Evolutionary conservation across 345 rosid genomes (phyloP).

Genomic region (Dipteronia dyeriana): DNA sequence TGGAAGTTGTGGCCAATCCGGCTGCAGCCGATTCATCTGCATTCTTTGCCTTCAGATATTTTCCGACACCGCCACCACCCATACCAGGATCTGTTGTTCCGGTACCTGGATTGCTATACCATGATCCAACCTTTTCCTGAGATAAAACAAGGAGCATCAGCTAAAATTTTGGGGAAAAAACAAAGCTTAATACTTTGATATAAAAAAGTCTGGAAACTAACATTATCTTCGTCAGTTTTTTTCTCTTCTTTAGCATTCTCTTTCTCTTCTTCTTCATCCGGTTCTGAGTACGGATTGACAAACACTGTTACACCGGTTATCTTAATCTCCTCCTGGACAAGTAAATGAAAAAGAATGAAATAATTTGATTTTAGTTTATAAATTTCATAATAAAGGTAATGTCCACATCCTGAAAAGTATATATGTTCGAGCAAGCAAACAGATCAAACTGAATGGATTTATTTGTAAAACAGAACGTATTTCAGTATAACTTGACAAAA

Average conservation of each 20-base stretch:
- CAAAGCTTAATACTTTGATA: neutral
- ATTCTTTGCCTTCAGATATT: slow-evolving; percentile 70
- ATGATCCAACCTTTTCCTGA: slow-evolving; percentile 85
- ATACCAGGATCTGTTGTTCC: slow-evolving; percentile 51
- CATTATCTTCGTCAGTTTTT: slow-evolving; percentile 61
- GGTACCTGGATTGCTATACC: slow-evolving; percentile 90
- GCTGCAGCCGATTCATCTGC: slow-evolving; percentile 35
- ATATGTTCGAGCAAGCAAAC: slow-evolving; percentile 9
- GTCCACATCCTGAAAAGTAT: neutral
- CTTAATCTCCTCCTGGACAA: slow-evolving; percentile 84
- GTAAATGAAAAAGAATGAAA: slow-evolving; percentile 7
- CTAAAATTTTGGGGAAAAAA: neutral
- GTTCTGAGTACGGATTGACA: slow-evolving; percentile 84
- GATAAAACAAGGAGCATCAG: slow-evolving; percentile 15
- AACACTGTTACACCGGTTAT: slow-evolving; percentile 68
- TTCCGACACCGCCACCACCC: slow-evolving; percentile 69
- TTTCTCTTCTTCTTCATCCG: slow-evolving; percentile 75
- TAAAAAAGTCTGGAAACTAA: slow-evolving; percentile 19
- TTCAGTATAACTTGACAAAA: neutral
- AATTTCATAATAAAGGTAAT: neutral
- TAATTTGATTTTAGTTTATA: neutral
- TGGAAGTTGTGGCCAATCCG: slow-evolving; percentile 34
- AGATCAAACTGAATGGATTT: slow-evolving; percentile 5
- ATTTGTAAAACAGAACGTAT: neutral
- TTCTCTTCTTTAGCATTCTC: slow-evolving; percentile 63